These are phyloP conservation scores for Rhododendron kiyosumense DNA, from an alignment of 148 eudicot species.

Conservation along the genomic window DNA sequence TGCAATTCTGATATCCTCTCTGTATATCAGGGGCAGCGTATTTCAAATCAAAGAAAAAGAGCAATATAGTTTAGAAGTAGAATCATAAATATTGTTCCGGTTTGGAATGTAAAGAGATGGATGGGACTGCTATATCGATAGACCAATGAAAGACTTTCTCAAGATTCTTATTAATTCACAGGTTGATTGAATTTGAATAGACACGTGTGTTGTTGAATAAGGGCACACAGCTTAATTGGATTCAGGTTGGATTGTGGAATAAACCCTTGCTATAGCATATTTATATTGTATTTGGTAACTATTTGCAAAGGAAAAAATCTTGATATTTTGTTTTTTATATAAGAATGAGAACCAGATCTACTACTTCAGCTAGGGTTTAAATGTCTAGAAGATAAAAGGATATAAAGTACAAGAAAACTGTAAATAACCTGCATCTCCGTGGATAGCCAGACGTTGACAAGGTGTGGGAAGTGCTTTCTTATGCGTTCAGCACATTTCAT, in stretches of 20 bases:
- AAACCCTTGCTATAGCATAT: neutral
- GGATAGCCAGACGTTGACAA: slow-evolving; percentile 75
- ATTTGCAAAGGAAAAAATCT: too few species aligned
- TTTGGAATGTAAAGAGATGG: neutral
- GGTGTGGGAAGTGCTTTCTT: slow-evolving; percentile 59
- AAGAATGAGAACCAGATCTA: neutral
- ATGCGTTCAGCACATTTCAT: slow-evolving; percentile 66
- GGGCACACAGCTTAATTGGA: neutral
- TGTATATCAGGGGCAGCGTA: neutral
- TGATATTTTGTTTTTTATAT: neutral
- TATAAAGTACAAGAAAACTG: too few species aligned
- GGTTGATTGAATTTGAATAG: neutral
- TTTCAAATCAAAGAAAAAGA: neutral
- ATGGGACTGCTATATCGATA: neutral
- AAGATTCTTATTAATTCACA: neutral
- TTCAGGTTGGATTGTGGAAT: neutral
- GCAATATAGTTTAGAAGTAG: neutral
- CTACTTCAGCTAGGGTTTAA: too few species aligned
- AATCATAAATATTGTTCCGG: neutral
- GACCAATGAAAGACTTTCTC: neutral
- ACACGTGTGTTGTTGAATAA: neutral
- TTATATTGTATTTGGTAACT: neutral
- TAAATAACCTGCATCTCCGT: slow-evolving; percentile 99
- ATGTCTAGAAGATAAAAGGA: too few species aligned
- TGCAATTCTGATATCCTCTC: neutral